Evolutionary conservation across 768 basidiomycete species (phyloP), one percentile per base, ranked within the genome.

Genomic region (Tricholoma flavovirens): DNA sequence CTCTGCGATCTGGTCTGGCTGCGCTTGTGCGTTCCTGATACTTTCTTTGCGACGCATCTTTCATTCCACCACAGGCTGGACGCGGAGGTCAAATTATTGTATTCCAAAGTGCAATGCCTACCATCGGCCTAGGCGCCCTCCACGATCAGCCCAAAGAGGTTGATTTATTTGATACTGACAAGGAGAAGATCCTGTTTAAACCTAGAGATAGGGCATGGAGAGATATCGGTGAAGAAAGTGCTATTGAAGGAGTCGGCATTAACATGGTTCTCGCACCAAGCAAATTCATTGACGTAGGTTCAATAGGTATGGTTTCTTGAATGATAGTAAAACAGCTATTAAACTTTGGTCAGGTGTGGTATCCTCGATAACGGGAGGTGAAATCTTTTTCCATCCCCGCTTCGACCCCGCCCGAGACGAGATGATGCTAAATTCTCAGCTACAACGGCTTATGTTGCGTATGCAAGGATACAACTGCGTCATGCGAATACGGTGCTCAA

Each of bases 321-420:
- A 17, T 30, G 10, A 43, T 9, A 30, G 32, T 22, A 6, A 43
- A 26, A 30, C 2, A n/a, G 14, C 7, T 19, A 12, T 7, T 15
- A 14, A 52, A 19, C 30, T 38, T 51, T 48, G 32, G 14, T n/a
- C 35, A 86, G 89, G 88, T 42, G 70, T 77, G 3, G 77, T 94
- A 5, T 67, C 88, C 0, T 84, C 84, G 0, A 67, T 83, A 10
- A 93, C 92, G 6, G 97, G 97, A 12, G 97, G 97, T 17, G 92
- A 94, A 56, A 64, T 96, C 1, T 95, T 88, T 71, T 96, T 87
- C 74, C 89, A 95, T 64, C 97, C 96, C 8, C 81, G 90, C n/a
- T 99, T 93, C 67, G 80, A 87, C 52, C 78, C 82, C 3, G 67
- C 70, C 6, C 80, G 88, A 49, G 93, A 97, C 66, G 77, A 77